phyloP scores from a whole-genome alignment of 2,329 filamentous ascomycete species.

The Pleurostoma richardsiae region DNA sequence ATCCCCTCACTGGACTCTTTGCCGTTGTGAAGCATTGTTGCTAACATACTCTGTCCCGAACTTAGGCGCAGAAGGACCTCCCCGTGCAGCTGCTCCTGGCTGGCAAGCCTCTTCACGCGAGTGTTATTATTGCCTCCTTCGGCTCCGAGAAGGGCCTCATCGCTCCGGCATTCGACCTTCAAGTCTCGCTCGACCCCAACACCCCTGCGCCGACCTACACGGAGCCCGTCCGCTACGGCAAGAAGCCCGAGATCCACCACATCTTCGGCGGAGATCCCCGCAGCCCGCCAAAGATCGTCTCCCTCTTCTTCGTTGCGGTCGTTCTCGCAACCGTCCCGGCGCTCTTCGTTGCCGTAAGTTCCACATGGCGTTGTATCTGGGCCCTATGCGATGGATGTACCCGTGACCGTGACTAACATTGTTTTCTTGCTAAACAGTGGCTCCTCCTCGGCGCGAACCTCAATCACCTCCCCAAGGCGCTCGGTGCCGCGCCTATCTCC shows the following conservation, averaged over 20 bases:
- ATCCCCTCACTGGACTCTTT: too few relatives aligned
- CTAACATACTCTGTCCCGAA: slow-evolving; percentile 17
- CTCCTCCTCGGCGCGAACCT: slow-evolving; percentile 76
- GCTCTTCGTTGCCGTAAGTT: slow-evolving; percentile 63
- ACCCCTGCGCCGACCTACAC: slow-evolving; percentile 55
- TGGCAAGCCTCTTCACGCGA: slow-evolving; percentile 67
- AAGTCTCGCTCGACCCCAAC: slow-evolving; percentile 59
- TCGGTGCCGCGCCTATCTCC: slow-evolving; percentile 71
- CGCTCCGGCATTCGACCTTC: slow-evolving; percentile 67
- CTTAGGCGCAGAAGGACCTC: slow-evolving; percentile 81
- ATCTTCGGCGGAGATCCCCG: slow-evolving; percentile 76
- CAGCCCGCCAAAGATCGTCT: slow-evolving; percentile 77
- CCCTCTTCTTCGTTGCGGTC: slow-evolving; percentile 68
- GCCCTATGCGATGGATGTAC: background rate
- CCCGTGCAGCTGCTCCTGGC: slow-evolving; percentile 74
- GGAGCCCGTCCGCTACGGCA: slow-evolving; percentile 75
- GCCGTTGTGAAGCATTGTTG: background rate
- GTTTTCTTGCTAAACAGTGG: slow-evolving; percentile 54
- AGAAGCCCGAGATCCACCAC: slow-evolving; percentile 82
- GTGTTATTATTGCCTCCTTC: slow-evolving; percentile 80
- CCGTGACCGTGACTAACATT: background rate
- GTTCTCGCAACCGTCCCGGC: slow-evolving; percentile 70
- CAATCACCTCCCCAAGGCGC: slow-evolving; percentile 69
- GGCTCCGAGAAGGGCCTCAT: slow-evolving; percentile 66
- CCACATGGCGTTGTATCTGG: background rate